Conservation (phyloP, 2,329 filamentous ascomycete genomes). For the Stagonosporopsis cucurbitacearum region DNA sequence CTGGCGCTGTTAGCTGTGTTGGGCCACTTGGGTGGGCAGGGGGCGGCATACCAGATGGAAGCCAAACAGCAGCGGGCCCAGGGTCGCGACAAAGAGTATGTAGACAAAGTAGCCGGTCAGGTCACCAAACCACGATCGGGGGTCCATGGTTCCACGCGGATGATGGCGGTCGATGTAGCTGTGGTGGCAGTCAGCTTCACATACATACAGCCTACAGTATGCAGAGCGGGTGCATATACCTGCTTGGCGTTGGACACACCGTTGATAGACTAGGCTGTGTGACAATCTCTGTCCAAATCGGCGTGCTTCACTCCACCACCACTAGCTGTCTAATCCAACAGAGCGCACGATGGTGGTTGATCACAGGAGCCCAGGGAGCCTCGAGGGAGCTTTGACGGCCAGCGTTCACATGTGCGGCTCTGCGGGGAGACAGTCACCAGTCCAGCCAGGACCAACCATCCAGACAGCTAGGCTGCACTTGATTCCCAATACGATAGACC, state of each 20-base stretch:
- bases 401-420: conserved; percentile 29
- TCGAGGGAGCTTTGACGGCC: conserved; percentile 11
- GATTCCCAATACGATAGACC: not conserved
- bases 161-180: not conserved
- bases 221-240: conserved; percentile 15
- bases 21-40: not conserved
- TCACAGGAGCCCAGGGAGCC: conserved; percentile 3
- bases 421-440: conserved; percentile 25
- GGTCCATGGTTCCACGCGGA: conserved; percentile 48
- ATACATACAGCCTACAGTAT: conserved; percentile 5
- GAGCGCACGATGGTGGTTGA: conserved; percentile 6
- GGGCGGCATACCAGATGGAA: conserved; percentile 76
- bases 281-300: not conserved
- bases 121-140: conserved; percentile 50
- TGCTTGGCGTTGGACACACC: not conserved
- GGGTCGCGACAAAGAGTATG: conserved; percentile 75
- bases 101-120: conserved; percentile 80
- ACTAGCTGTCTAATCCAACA: not conserved
- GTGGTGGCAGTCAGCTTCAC: conserved; percentile 1
- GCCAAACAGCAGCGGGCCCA: conserved; percentile 92
- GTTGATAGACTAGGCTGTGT: too few relatives aligned
- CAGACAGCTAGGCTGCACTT: not conserved
- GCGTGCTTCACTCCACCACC: not conserved
- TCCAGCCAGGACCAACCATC: not conserved
- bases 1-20: conserved; percentile 53